Evolutionary conservation across 2,329 filamentous ascomycete genomes (phyloP).

Genomic region (Metarhizium rileyi): DNA sequence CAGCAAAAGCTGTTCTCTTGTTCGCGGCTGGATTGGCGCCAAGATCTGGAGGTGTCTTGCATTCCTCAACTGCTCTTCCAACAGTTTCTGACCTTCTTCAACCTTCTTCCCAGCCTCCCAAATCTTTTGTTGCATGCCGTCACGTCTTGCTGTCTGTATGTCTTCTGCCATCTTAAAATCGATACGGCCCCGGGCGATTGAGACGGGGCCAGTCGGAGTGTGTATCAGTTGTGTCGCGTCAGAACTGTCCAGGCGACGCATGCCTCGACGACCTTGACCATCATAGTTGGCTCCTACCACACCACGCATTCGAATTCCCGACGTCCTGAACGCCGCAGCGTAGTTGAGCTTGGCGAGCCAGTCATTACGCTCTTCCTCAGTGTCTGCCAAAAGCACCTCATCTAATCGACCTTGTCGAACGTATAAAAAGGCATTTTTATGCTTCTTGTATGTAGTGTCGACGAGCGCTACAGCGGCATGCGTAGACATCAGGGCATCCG

Average conservation of each 20-base stretch:
- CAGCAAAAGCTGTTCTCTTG: conserved; percentile 74
- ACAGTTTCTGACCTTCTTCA: conserved; percentile 58
- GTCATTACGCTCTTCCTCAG: conserved; percentile 86
- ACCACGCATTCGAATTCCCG: conserved; percentile 82
- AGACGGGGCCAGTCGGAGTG: conserved; percentile 63
- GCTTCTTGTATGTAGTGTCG: conserved; percentile 81
- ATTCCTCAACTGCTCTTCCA: conserved; percentile 79
- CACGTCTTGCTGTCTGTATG: conserved; percentile 69
- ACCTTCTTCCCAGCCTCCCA: conserved; percentile 74
- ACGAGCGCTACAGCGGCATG: conserved; percentile 83
- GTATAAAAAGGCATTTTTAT: conserved; percentile 91
- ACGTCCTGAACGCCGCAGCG: conserved; percentile 84
- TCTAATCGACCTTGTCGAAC: conserved; percentile 80
- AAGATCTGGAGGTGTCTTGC: conserved; percentile 82
- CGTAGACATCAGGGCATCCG: conserved; percentile 86
- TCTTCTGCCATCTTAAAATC: conserved; percentile 79
- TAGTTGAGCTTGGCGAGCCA: conserved; percentile 97
- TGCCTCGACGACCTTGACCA: conserved; percentile 63
- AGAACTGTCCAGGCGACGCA: conserved; percentile 60
- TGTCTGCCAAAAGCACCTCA: conserved; percentile 84
- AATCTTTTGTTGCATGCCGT: conserved; percentile 78
- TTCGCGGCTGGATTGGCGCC: conserved; percentile 84
- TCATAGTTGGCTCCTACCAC: conserved; percentile 80
- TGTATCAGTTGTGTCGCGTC: conserved; percentile 51
- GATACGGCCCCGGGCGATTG: conserved; percentile 61